phyloP scores from a whole-genome alignment of 23 red algal species.

The Gracilaria vermiculophylla region DNA sequence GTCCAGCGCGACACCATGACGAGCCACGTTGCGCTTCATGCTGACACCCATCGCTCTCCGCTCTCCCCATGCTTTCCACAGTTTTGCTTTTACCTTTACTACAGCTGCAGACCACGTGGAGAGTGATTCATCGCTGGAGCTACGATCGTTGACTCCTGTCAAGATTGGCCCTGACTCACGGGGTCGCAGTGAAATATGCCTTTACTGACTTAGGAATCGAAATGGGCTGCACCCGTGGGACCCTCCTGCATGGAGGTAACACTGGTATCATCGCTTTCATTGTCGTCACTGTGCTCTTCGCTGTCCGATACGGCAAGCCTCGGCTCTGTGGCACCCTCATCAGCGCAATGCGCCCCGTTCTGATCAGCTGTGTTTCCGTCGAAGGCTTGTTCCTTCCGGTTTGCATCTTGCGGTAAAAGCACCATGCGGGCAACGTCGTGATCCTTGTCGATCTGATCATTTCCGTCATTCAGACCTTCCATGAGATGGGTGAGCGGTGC shows the following conservation, averaged over 20 bases:
- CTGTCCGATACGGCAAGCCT: not conserved
- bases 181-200: too few species aligned
- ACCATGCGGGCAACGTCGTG: not conserved
- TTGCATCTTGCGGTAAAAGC: not conserved
- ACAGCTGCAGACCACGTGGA: too few species aligned
- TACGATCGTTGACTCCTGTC: too few species aligned
- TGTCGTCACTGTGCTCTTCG: not conserved
- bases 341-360: not conserved
- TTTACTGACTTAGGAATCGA: not conserved
- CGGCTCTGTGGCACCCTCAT: not conserved
- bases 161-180: too few species aligned
- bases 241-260: not conserved
- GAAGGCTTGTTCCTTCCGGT: not conserved
- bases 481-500: not conserved
- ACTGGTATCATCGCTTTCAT: not conserved
- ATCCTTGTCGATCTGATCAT: not conserved
- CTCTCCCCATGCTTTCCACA: too few species aligned
- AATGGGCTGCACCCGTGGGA: not conserved
- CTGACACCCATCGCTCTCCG: too few species aligned
- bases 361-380: not conserved
- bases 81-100: too few species aligned
- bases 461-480: not conserved
- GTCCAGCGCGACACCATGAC: too few species aligned
- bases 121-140: too few species aligned
- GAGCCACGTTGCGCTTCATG: too few species aligned